phyloP scores from a whole-genome alignment of 1,139 yeast species.

The Scheffersomyces illinoinensis region DNA sequence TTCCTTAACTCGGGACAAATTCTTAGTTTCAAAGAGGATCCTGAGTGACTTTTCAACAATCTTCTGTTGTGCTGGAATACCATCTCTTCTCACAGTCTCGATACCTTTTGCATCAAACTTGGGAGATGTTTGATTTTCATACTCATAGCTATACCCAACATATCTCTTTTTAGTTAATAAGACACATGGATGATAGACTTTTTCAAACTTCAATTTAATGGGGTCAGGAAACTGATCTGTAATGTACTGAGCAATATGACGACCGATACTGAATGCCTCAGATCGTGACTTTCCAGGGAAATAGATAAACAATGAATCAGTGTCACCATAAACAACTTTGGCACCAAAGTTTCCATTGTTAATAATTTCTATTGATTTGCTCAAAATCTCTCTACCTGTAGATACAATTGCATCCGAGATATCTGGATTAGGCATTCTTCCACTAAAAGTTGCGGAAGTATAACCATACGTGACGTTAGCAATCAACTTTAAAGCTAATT shows the following conservation, averaged over 20 bases:
- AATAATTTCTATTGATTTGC: constrained; percentile 67
- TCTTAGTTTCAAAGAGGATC: constrained; percentile 68
- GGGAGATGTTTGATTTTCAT: constrained; percentile 53
- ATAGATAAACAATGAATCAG: constrained; percentile 89
- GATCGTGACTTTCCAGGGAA: constrained; percentile 77
- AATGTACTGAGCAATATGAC: constrained; percentile 62
- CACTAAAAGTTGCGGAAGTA: constrained; percentile 91
- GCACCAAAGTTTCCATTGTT: constrained; percentile 77
- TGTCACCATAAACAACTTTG: constrained; percentile 93
- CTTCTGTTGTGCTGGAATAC: constrained; percentile 88
- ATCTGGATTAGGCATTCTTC: constrained; percentile 96
- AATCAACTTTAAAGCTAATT: constrained; percentile 80
- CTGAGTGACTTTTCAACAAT: constrained; percentile 71
- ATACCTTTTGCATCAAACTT: constrained; percentile 94
- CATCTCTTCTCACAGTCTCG: constrained; percentile 92
- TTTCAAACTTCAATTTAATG: constrained; percentile 80
- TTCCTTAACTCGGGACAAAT: constrained; percentile 66
- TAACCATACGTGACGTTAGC: constrained; percentile 98
- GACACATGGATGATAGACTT: constrained; percentile 86
- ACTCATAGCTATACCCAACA: constrained; percentile 78
- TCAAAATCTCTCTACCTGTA: constrained; percentile 82
- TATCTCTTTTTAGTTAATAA: constrained; percentile 84
- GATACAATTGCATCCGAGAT: constrained; percentile 93
- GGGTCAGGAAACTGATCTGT: constrained; percentile 81
- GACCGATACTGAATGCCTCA: constrained; percentile 79